Evolutionary conservation across 345 rosid species (phyloP), one percentile per base, ranked within the genome.

Genomic region (Eutrema heterophyllum): DNA sequence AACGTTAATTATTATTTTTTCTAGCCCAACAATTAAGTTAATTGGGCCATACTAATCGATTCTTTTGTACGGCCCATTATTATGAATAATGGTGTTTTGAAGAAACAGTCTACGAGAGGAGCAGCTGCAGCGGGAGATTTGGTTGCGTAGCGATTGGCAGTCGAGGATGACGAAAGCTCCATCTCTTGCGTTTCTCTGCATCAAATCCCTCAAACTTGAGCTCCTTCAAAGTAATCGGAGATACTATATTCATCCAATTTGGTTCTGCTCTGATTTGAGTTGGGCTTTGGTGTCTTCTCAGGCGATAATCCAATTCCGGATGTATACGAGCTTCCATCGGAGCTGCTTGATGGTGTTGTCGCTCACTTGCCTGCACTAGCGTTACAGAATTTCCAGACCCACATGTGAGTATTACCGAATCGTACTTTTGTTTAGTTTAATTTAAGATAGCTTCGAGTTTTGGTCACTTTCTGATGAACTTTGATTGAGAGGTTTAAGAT

Each of bases 331-430:
- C 83, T 93, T 73, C 97, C 97, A 4, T 49, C 85, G 3, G 83
- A 89, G 50, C 62, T 93, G 49, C 81, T 91, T 69, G 79, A 85
- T 63, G 41, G 44, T 38, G 66, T 93, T 18, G 29, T 93, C 18
- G 30, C 79, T 35, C 78, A 70, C 49, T 84, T 86, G 60, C 91
- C 97, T 74, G 90, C 97, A 12, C 67, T 88, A 79, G 85, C 86
- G 21, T 54, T 93, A 85, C 88, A 81, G 30, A 85, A 86, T 79
- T 66, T 93, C 45, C 88, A 89, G 68, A 41, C 50, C 12, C 78
- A 82, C 66, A 83, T 88, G 97, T 93, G 52, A 71, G 86, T 86
- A 55, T 39, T 46, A 3, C 16, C 2, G 2, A 48, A 21, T 21
- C 24, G 24, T 13, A 8, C 30, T 32, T 38, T 43, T 12, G 29